Evolutionary conservation across 2,329 filamentous ascomycete genomes (phyloP), one percentile per base, ranked within the genome.

Genomic region (Xylaria sp.): DNA sequence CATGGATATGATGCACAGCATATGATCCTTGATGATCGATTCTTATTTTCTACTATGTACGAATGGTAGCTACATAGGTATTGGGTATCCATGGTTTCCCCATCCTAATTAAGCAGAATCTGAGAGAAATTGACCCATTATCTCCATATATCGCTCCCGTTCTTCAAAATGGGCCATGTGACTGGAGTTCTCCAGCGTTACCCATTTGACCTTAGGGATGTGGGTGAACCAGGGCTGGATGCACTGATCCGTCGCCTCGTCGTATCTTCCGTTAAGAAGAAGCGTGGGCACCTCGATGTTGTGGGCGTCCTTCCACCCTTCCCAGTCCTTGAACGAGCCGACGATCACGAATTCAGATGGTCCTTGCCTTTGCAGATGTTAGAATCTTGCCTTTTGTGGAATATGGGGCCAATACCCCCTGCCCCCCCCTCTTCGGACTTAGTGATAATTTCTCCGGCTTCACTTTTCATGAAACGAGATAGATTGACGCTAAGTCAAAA

Each of bases 221-320:
- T 47, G 27, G 12, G 14, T 36, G 30, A 65, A 65, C 63, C 56
- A 65, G 21, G 0, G 91, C 42, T 48, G 24, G 5, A 65, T 8
- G 24, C 63, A 60, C 48, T 47, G 24, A 48, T 92, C 72, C 42
- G 72, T 75, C 1, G 72, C 74, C 39, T 78, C 76, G 36, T 78
- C 75, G n/a, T 74, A 74, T 63, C 48, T 65, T 14, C 68, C 65
- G 24, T 70, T 68, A 0, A 70, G 24, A 17, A 68, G 47, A 8
- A 71, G 50, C 14, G 61, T 69, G 4, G 67, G 48, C 3, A 17
- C 69, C 36, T 67, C 34, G 24, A 71, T 69, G 4, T 69, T 61
- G 24, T 67, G 64, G 14, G 61, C 69, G 4, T 56, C 45, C 30
- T 45, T 51, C 69, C 67, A 69, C 2, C 69, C 69, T 32, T 71